Base-by-base conservation (phyloP, 345 rosid species). In the Eutrema yunnanense region DNA sequence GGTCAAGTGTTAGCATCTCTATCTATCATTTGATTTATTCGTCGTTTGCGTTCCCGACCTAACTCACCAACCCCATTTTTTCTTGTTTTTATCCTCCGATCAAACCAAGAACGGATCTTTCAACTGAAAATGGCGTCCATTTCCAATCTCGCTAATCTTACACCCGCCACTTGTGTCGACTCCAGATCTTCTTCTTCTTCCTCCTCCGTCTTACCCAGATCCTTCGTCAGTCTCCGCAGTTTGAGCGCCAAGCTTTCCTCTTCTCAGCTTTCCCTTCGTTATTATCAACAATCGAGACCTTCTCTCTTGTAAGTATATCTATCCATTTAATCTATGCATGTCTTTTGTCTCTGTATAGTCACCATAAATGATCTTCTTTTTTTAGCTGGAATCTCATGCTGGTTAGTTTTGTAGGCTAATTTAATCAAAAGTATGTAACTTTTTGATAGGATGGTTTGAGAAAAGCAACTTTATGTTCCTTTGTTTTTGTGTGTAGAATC, bases 101-200 rank as follows among this genome's bases (percentile, higher is more conserved):
- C 71, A 70, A 64, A 63, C 71, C 72, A 71, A 29, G 46, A 53
- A 55, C 32, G 37, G 33, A 43, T 9, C 55, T 74, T 74, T 59
- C 73, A 33, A n/a, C 37, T 49, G 7, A 51, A 14, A 42, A 86
- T 94, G 97, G 89, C 96, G 10, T 85, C 96, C 82, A 80, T 89
- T 79, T 90, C 96, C 65, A 90, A 84, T 84, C 90, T 89, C 54
- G 78, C 92, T 3, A 76, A 62, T 52, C 82, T 87, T 13, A 52
- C 30, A 64, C 80, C 84, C 5, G 61, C 83, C 1, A 65, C 85
- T 44, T 73, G 81, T 36, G 34, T 79, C 11, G 32, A 13, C 57
- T 12, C 77, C 77, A 72, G 72, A 67, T 63, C 87, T 19, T 68
- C 90, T 6, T 70, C 90, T 8, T 68, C 85, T 46, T 76, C 88